Conservation (phyloP, 331 rosid genomes). For the Quercus lobata region DNA sequence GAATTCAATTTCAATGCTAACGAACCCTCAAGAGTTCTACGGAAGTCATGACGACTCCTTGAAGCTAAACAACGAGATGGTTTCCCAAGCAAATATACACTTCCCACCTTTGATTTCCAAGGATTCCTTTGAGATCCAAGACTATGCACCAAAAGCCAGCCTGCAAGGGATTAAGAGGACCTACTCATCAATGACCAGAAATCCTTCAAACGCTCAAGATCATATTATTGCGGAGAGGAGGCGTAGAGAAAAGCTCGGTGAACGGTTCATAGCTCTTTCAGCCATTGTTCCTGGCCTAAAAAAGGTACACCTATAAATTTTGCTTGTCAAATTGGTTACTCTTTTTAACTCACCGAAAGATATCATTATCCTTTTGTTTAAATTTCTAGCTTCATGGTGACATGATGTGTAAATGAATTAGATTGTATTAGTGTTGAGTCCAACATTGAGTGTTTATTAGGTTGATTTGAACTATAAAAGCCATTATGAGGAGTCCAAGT, state of each 20-base stretch:
- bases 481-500: too few species aligned
- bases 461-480: too few species aligned
- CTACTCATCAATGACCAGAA: conserved; percentile 10
- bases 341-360: too few species aligned
- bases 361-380: too few species aligned
- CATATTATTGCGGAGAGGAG: conserved; percentile 53
- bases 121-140: conserved; percentile 14
- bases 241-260: conserved; percentile 47
- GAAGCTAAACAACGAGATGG: conserved; percentile 6
- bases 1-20: conserved; percentile 15
- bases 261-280: conserved; percentile 50
- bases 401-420: too few species aligned
- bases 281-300: conserved; percentile 44
- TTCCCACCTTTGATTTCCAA: conserved; percentile 15
- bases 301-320: conserved; percentile 27
- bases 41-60: not conserved
- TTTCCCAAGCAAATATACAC: not conserved
- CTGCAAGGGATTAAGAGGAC: conserved; percentile 20
- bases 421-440: too few species aligned
- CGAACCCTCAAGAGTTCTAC: not conserved
- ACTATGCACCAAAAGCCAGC: conserved; percentile 18
- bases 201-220: conserved; percentile 40
- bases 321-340: too few species aligned
- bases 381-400: too few species aligned
- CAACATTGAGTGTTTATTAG: too few species aligned